phyloP scores from a whole-genome alignment of 305 asterid species.

The Nicotiana rustica region DNA sequence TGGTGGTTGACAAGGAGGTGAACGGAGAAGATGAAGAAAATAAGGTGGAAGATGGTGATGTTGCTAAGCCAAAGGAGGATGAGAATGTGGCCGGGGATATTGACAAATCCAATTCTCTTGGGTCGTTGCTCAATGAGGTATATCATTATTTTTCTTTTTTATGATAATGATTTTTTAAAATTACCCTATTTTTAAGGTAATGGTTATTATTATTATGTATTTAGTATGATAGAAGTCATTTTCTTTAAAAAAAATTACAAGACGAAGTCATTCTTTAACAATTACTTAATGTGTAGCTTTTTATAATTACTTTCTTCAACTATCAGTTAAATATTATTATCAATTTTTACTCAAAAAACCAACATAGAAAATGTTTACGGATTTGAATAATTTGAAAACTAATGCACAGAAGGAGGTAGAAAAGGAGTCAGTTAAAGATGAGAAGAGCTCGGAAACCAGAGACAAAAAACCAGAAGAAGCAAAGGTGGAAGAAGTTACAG shows the following conservation, averaged over 20 bases:
- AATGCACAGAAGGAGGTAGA: background rate
- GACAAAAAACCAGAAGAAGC: conserved; percentile 29
- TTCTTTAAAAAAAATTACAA: no score
- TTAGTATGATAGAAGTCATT: no score
- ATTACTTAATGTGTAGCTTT: no score
- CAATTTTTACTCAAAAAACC: no score
- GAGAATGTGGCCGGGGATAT: conserved; percentile 37
- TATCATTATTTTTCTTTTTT: background rate
- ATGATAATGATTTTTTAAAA: background rate
- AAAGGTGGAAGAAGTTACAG: conserved; percentile 1
- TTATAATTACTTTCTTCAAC: no score
- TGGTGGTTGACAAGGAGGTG: conserved; percentile 14
- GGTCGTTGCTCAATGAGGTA: background rate
- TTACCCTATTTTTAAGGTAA: no score
- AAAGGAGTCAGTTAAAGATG: conserved; percentile 33
- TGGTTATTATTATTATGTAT: no score
- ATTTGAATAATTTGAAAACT: background rate
- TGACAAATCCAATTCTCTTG: background rate
- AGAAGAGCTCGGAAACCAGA: conserved; percentile 31
- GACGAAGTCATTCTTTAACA: no score
- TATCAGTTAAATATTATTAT: no score
- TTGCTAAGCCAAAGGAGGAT: conserved; percentile 37
- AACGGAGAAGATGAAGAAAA: conserved; percentile 23
- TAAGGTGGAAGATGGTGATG: conserved; percentile 35
- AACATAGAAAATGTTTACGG: no score